These are phyloP conservation scores for Didymella segeticola DNA, from an alignment of 2,329 filamentous ascomycete species.

Conservation along the genomic window DNA sequence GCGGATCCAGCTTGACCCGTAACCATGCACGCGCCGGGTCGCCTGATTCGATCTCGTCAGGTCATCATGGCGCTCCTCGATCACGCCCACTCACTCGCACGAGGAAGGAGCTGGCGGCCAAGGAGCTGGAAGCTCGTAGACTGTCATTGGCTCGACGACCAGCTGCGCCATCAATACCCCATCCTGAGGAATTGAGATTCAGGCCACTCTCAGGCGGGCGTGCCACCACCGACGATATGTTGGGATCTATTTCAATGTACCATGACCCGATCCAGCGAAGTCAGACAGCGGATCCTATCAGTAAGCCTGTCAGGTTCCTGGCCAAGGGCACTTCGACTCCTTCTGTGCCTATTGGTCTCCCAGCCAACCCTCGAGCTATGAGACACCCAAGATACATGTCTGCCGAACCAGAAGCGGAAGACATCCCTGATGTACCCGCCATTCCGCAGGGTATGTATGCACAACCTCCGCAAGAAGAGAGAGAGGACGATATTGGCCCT, in stretches of 20 bases:
- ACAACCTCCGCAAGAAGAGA: slow-evolving; percentile 30
- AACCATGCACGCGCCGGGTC: slow-evolving; percentile 42
- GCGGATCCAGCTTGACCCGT: slow-evolving; percentile 45
- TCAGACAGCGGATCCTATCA: slow-evolving; percentile 68
- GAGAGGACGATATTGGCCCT: slow-evolving; percentile 55
- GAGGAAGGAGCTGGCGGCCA: slow-evolving; percentile 62
- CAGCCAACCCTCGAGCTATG: slow-evolving; percentile 91
- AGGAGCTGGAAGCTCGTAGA: slow-evolving; percentile 86
- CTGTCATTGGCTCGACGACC: slow-evolving; percentile 78
- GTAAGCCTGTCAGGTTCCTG: slow-evolving; percentile 44
- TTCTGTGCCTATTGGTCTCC: slow-evolving; percentile 73
- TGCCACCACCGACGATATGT: slow-evolving; percentile 51
- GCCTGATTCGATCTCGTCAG: slow-evolving; percentile 45
- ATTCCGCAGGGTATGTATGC: slow-evolving; percentile 56
- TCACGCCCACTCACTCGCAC: slow-evolving; percentile 41
- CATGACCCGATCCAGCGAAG: slow-evolving; percentile 60
- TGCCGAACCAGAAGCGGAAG: slow-evolving; percentile 58
- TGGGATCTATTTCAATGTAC: slow-evolving; percentile 44
- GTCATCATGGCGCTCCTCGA: slow-evolving; percentile 37
- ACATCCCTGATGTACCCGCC: slow-evolving; percentile 61
- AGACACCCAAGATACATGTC: slow-evolving; percentile 75
- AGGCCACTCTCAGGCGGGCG: slow-evolving; percentile 44
- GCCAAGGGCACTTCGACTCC: slow-evolving; percentile 54
- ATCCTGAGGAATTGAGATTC: slow-evolving; percentile 64
- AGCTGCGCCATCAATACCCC: slow-evolving; percentile 79